Evolutionary conservation across 176 grass and related monocot genomes (phyloP).

Genomic region (Elaeis guineensis): DNA sequence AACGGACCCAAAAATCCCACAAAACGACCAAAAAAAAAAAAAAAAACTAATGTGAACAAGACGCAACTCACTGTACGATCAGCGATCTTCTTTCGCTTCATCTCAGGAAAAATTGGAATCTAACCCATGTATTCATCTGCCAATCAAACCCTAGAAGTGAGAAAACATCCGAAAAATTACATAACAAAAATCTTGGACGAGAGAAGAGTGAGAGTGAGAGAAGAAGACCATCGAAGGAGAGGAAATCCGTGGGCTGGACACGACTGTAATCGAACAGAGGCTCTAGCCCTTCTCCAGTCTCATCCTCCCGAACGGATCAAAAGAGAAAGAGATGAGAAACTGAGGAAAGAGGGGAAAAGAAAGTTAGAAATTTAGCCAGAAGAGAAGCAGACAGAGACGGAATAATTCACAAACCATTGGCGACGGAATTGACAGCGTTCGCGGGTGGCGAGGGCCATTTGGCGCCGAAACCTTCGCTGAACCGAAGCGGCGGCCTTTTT

Average conservation of each 20-base stretch:
- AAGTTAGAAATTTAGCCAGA: too few species aligned
- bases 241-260: conserved; percentile 44
- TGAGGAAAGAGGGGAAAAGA: too few species aligned
- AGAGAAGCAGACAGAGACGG: too few species aligned
- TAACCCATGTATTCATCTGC: conserved; percentile 58
- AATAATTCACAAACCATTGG: too few species aligned
- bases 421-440: too few species aligned
- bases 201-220: background rate
- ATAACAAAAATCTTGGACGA: too few species aligned
- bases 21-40: background rate
- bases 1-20: background rate
- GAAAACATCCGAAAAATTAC: too few species aligned
- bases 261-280: conserved; percentile 86
- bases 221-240: conserved; percentile 54
- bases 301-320: background rate
- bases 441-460: too few species aligned
- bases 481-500: background rate
- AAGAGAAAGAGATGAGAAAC: too few species aligned
- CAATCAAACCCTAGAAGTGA: conserved; percentile 7
- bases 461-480: too few species aligned
- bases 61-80: conserved; percentile 1
- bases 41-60: background rate
- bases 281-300: conserved; percentile 56
- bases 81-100: conserved; percentile 37
- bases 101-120: conserved; percentile 48